Conservation (phyloP, 208 protist species). For the Trypanosoma brucei region DNA sequence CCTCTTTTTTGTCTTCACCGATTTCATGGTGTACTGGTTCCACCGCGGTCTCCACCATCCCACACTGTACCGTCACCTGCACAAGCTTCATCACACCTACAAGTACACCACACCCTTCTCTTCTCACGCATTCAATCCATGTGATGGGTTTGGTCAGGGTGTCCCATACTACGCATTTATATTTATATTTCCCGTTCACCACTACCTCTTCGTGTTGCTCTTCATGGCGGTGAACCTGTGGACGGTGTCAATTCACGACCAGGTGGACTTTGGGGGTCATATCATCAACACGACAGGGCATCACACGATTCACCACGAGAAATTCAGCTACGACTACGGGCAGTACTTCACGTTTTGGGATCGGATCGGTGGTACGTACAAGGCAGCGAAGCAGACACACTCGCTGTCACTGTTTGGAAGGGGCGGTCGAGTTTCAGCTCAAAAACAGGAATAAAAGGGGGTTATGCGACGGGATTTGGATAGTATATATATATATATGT, state of each 20-base stretch:
- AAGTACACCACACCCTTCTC: conserved; percentile 88
- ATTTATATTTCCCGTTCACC: conserved; percentile 88
- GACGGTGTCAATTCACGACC: conserved; percentile 94
- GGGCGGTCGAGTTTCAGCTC: not conserved
- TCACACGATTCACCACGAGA: conserved; percentile 92
- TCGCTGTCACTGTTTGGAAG: conserved; percentile 19
- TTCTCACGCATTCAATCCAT: conserved; percentile 90
- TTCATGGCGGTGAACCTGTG: conserved; percentile 93
- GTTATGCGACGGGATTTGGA: too few species aligned
- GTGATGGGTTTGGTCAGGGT: conserved; percentile 90
- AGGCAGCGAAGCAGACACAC: conserved; percentile 72
- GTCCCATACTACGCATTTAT: conserved; percentile 92
- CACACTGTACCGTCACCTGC: conserved; percentile 85
- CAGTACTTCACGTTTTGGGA: conserved; percentile 95
- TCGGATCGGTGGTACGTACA: conserved; percentile 83
- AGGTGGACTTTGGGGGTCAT: conserved; percentile 80
- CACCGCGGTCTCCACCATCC: conserved; percentile 90
- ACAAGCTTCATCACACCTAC: conserved; percentile 92
- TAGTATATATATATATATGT: too few species aligned
- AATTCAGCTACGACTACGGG: conserved; percentile 93
- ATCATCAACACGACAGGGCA: conserved; percentile 82
- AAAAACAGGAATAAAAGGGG: not conserved
- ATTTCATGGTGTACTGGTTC: conserved; percentile 93
- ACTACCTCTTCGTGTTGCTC: conserved; percentile 74
- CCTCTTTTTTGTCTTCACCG: conserved; percentile 89